These are phyloP conservation scores for Aaosphaeria arxii DNA, from an alignment of 2,329 filamentous ascomycete species.

Conservation along the genomic window DNA sequence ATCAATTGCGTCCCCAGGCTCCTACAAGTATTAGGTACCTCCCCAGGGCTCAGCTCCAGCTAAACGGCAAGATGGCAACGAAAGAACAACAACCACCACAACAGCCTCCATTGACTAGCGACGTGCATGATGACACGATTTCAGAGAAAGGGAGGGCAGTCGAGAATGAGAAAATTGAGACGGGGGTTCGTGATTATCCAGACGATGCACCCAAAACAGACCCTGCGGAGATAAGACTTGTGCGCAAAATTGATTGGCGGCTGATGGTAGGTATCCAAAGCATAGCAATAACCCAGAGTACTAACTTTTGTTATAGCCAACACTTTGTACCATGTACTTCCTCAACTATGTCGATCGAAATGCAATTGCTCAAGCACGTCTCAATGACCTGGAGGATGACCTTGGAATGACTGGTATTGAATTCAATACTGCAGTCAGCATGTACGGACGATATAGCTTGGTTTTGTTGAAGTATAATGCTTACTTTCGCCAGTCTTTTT, in stretches of 20 bases:
- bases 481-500: conserved; percentile 41
- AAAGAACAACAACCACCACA: not conserved
- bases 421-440: conserved; percentile 43
- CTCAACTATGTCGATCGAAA: conserved; percentile 47
- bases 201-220: conserved; percentile 21
- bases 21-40: too few relatives aligned
- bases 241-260: conserved; percentile 21
- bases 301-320: conserved; percentile 17
- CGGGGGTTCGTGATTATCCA: conserved; percentile 13
- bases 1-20: too few relatives aligned
- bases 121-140: not conserved
- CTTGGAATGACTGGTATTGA: conserved; percentile 32
- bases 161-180: not conserved
- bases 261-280: conserved; percentile 11
- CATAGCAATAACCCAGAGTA: too few relatives aligned
- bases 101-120: too few relatives aligned
- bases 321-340: conserved; percentile 38
- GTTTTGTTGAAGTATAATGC: not conserved
- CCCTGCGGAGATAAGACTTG: conserved; percentile 21
- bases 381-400: conserved; percentile 59
- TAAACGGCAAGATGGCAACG: not conserved
- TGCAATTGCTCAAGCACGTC: conserved; percentile 60
- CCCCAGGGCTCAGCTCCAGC: too few relatives aligned
- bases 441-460: not conserved
- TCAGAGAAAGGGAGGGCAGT: not conserved